These are phyloP conservation scores for Cylindrotheca closterium DNA, from an alignment of 108 stramenopile genomes.

Conservation along the genomic window DNA sequence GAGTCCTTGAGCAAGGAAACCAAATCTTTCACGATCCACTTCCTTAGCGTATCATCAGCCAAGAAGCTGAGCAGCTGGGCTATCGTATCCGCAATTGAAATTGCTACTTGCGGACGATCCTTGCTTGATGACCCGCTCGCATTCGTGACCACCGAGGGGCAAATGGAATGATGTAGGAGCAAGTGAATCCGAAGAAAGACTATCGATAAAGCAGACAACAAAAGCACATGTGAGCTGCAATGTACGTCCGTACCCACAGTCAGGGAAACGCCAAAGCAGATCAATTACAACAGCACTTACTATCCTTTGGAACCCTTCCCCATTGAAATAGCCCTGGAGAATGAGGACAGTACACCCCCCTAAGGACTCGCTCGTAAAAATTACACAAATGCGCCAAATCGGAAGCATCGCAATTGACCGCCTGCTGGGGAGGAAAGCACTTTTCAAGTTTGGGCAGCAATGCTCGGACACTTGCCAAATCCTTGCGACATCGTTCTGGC, in stretches of 20 bases:
- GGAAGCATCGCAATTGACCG: conserved; percentile 8
- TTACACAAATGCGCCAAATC: conserved; percentile 64
- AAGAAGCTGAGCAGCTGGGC: conserved; percentile 15
- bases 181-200: not conserved
- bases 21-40: conserved; percentile 4
- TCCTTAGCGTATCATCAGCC: not conserved
- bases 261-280: too few relatives aligned
- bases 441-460: conserved; percentile 19
- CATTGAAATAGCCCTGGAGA: conserved; percentile 43
- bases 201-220: not conserved
- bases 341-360: conserved; percentile 68
- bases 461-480: conserved; percentile 10
- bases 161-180: conserved; percentile 10
- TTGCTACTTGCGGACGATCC: not conserved
- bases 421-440: not conserved
- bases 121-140: not conserved
- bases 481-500: not conserved
- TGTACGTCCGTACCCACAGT: too few relatives aligned
- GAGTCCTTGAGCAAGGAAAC: conserved; percentile 13
- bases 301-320: conserved; percentile 23
- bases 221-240: too few relatives aligned
- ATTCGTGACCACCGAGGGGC: conserved; percentile 6
- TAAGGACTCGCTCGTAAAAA: conserved; percentile 60
- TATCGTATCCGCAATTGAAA: conserved; percentile 12
- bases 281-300: conserved; percentile 18